Evolutionary conservation across 129 eudicot species (phyloP), one percentile per base, ranked within the genome.

Genomic region (Lonicera japonica): DNA sequence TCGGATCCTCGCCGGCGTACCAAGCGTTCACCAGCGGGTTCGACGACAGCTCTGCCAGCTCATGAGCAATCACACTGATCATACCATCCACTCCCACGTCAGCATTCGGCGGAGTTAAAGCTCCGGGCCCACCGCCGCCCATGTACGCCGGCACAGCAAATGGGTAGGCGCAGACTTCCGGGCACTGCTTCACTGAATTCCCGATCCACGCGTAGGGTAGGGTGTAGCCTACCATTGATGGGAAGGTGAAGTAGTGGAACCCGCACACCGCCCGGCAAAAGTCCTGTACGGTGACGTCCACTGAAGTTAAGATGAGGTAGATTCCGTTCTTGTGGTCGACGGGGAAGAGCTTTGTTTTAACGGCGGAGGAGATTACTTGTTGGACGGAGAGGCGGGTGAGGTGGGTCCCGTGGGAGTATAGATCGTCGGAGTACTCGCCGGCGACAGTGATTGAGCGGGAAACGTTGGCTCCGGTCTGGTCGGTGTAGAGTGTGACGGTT

Each of bases 1-100:
- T 75, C 47, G 79, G 79, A 63, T 75, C 79, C 63, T 68, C 79
- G 0, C 79, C 79, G 1, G 79, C 79, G 15, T 75, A 75, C 79
- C 79, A 75, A 6, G 79, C 79, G 13, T 75, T 75, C 8, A 75
- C 46, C 54, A 75, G 43, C 24, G 79, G 79, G 46, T 75, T 75
- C 14, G 79, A 68, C 48, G 74, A 61, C 21, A 75, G 66, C 79
- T 75, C 79, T 22, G 79, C 79, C 59, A 75, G 56, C 64, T 75
- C 79, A 40, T 75, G 79, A 0, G 60, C 79, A 5, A 75, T 75
- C 18, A 75, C 74, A 18, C 79, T 75, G 15, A 75, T 68, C 79
- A 75, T 75, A 15, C 79, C 79, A 56, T 75, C 79, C 9, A 75
- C 74, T 8, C 79, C 79, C 20, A 68, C 59, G 56, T 75, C 74